A percentile compares a stretch with the other conserved stretches of the same genome.
Evolutionary conservation across 1,284 basidiomycete species (phyloP).

Genomic region (Moesziomyces sp.): DNA sequence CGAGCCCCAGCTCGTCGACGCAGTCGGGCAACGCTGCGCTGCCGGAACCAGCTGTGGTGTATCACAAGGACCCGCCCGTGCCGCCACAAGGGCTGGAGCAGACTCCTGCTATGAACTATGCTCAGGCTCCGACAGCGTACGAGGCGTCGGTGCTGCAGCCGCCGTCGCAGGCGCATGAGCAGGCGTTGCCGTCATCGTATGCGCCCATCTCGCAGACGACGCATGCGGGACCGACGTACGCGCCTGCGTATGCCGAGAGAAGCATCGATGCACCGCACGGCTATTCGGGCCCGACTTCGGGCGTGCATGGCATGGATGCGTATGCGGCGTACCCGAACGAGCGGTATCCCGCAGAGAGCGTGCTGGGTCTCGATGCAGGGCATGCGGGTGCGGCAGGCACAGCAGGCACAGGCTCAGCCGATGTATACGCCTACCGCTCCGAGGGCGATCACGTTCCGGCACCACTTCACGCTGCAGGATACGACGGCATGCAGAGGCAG

Average conservation of each 20-base stretch:
- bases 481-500: constrained; percentile 1
- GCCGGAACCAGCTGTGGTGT: not conserved
- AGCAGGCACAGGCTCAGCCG: not conserved
- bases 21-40: constrained; percentile 6
- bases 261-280: not conserved
- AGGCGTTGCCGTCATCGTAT: not conserved
- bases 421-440: constrained; percentile 1
- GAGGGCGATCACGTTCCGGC: not conserved
- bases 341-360: not conserved
- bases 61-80: not conserved
- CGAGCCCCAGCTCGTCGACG: constrained; percentile 12
- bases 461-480: constrained; percentile 5
- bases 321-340: constrained; percentile 4
- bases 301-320: not conserved
- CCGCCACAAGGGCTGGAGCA: not conserved
- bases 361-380: not conserved
- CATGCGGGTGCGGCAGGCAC: not conserved
- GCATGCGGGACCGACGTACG: constrained; percentile 1
- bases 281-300: not conserved
- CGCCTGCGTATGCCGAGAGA: constrained; percentile 5
- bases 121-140: not conserved
- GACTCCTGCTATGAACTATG: not conserved
- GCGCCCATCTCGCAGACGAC: not conserved
- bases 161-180: constrained; percentile 3
- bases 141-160: not conserved